Evolutionary conservation across 2,329 filamentous ascomycete genomes (phyloP).

Genomic region (Neofusicoccum ribis): DNA sequence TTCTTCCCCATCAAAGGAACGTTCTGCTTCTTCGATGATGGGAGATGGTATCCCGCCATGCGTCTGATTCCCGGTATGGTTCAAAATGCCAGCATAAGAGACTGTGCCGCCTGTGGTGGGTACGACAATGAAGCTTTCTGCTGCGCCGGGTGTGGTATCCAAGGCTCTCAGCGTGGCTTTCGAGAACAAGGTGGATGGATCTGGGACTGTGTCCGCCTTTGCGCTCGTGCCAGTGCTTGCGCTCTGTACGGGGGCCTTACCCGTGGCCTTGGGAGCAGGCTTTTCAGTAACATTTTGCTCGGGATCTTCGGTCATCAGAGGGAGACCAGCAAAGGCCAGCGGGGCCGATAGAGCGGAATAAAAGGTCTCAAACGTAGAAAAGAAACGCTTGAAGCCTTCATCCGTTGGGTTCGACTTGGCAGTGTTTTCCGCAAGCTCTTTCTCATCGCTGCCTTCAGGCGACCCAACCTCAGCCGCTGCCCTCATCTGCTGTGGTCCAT

Average conservation of each 20-base stretch:
- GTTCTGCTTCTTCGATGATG: constrained; percentile 52
- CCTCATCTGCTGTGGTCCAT: constrained; percentile 1
- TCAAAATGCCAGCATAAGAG: constrained; percentile 86
- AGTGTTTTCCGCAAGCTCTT: background rate
- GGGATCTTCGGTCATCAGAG: constrained; percentile 51
- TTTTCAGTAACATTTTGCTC: constrained; percentile 22
- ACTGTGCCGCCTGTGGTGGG: constrained; percentile 88
- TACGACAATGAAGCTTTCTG: constrained; percentile 78
- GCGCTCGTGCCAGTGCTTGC: constrained; percentile 56
- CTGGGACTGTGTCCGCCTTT: constrained; percentile 51
- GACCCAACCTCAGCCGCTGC: background rate
- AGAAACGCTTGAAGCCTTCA: constrained; percentile 86
- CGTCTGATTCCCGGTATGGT: constrained; percentile 36
- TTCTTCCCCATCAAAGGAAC: constrained; percentile 57
- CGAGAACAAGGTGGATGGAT: constrained; percentile 82
- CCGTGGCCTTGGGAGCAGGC: constrained; percentile 29
- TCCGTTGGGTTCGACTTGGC: constrained; percentile 48
- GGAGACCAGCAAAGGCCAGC: constrained; percentile 88
- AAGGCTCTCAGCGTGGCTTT: constrained; percentile 80
- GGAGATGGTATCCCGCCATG: constrained; percentile 33
- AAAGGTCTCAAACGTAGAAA: constrained; percentile 84
- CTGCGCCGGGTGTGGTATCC: constrained; percentile 54
- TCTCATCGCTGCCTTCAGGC: background rate
- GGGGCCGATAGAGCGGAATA: constrained; percentile 88
- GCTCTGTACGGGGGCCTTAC: constrained; percentile 32